Conservation (phyloP, 208 protist species). For the Acanthamoeba lenticulata region DNA sequence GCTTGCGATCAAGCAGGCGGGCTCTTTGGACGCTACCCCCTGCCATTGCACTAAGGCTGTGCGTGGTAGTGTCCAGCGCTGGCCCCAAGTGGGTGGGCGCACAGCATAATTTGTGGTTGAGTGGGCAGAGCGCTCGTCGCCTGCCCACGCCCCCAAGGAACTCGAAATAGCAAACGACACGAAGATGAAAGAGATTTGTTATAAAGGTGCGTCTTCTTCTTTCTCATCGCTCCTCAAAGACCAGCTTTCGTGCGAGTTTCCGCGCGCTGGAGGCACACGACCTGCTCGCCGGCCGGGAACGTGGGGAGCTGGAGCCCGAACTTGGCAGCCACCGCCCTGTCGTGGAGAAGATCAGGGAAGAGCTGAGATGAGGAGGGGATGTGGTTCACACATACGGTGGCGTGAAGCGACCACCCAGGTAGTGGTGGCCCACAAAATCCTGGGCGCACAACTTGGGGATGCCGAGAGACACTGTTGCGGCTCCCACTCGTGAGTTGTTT, state of each 20-base stretch:
- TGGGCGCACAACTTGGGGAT: conserved; percentile 84
- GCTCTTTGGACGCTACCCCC: conserved; percentile 52
- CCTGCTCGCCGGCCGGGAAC: too few species aligned
- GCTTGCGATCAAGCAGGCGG: conserved; percentile 54
- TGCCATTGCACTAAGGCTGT: conserved; percentile 61
- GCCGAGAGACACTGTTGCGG: conserved; percentile 83
- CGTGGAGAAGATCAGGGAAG: background rate
- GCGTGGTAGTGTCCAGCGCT: conserved; percentile 51
- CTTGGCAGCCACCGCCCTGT: background rate
- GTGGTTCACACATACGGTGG: conserved; percentile 29
- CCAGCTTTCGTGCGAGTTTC: too few species aligned
- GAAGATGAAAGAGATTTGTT: too few species aligned
- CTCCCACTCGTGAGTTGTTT: too few species aligned
- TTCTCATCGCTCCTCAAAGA: too few species aligned
- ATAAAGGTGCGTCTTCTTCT: too few species aligned
- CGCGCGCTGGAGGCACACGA: too few species aligned
- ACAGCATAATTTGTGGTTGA: conserved; percentile 65
- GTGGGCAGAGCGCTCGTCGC: conserved; percentile 60
- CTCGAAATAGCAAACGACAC: too few species aligned
- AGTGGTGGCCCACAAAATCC: conserved; percentile 82
- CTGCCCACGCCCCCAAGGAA: conserved; percentile 58
- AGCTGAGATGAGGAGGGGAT: background rate
- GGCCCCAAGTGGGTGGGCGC: conserved; percentile 29
- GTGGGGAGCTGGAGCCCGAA: background rate
- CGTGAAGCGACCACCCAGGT: conserved; percentile 85